Evolutionary conservation across 306 rosid genomes (phyloP), one percentile per base, ranked within the genome.

Genomic region (Vigna reflexopilosa): DNA sequence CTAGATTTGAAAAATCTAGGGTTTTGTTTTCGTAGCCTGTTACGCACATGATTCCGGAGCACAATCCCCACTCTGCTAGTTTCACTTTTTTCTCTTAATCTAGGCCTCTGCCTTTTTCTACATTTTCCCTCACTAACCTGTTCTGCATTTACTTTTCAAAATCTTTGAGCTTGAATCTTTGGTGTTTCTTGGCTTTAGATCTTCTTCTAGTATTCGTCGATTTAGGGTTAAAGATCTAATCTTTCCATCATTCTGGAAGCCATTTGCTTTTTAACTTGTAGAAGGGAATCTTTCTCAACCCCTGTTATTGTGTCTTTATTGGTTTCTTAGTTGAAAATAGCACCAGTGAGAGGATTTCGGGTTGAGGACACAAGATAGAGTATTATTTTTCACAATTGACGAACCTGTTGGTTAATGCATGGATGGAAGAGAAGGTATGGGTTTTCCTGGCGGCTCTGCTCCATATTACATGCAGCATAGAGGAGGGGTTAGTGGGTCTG

Each of bases 381-480:
- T 10, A 9, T 12, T 12, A 15, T 76, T 66, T 54, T 84, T 75
- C 81, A 50, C 59, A 42, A 69, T 82, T 73, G 71, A 45, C 63
- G 22, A 73, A 63, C 85, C 77, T 80, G n/a, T 69, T 62, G 57
- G 90, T 96, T 86, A 91, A 91, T 96, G 97, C 97, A 96, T 96
- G 99, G 98, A 93, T 88, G 99, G 90, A 83, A 91, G 97, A 86
- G 96, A 96, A 85, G 99, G 90, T 63, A 96, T 93, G 97, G 83
- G 96, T 83, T 80, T 93, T 80, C 83, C 97, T 80, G 93, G 91
- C 62, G 93, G 93, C 19, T 85, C 97, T 71, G 94, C 91, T 89
- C 86, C 97, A 62, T 96, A 90, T 73, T 93, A 88, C 93, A 81
- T 91, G 7, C 94, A 90, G 6, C 94, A 90, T 82, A 93, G 93